Base-by-base conservation (phyloP, 1,139 yeast species). In the Nadsonia starkeyi-henricii region DNA sequence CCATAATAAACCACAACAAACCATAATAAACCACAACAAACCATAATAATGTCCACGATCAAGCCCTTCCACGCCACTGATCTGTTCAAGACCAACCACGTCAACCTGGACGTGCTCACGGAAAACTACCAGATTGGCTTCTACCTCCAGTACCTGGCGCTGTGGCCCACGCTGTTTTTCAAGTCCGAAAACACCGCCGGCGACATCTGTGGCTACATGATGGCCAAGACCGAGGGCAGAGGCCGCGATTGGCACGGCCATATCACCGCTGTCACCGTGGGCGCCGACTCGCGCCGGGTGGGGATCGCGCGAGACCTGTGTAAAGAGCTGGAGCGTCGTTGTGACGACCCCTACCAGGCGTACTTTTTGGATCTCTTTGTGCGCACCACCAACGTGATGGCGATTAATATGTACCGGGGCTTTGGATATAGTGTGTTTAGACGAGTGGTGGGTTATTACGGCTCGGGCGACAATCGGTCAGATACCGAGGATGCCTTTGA, bases 201-300 rank as follows among this genome's bases (percentile, higher is more conserved):
- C 23, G 42, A 52, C 21, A 58, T 59, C 42, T 57, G 64, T 1
- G 70, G 70, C 7, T 66, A 66, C 54, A 66, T 93, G 94, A 80
- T 93, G 78, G 98, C 94, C n/a, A 93, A 93, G 64, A 81, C 95
- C 2, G 98, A 93, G 64, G 98, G 98, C 1, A 68, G 70, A 20
- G 77, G 74, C 18, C 77, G 74, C 49, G 94, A 88, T 55, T 91
- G 96, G 95, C 99, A 93, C 61, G 79, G 95, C 0, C 99, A 93
- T 64, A 88, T 93, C 50, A 88, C 97, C 0, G 98, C 98, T 0
- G 96, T 93, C 2, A 88, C 98, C 0, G 83, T 93, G 0, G 83
- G 83, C 53, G 81, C 85, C 23, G 80, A 79, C 48, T 89, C 83
- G 60, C 70, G 99, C 51, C 70, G 98, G 52, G 72, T 91, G 20